These are phyloP conservation scores for Candolleomyces eurysporus DNA, from an alignment of 768 basidiomycete genomes.

Conservation along the genomic window DNA sequence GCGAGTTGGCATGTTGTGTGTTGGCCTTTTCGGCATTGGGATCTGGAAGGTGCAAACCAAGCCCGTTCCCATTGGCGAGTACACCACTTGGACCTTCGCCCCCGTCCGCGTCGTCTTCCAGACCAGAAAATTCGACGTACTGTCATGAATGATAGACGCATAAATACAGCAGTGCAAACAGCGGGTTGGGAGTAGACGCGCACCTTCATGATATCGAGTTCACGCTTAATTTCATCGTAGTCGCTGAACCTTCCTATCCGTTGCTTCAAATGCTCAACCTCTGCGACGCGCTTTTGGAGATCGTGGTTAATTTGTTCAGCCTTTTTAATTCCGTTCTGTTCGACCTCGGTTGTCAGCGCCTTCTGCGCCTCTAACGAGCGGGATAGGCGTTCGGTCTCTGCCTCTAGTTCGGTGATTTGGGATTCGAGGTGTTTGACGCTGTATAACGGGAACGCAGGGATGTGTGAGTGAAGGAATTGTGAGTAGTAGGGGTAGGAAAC, in stretches of 20 bases:
- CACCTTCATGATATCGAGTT: conserved; percentile 98
- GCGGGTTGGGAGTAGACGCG: background rate
- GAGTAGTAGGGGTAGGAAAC: background rate
- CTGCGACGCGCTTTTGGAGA: conserved; percentile 56
- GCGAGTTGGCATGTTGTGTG: conserved; percentile 70
- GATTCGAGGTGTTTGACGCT: conserved; percentile 73
- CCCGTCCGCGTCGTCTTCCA: conserved; percentile 73
- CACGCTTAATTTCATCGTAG: conserved; percentile 97
- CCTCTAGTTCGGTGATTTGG: conserved; percentile 74
- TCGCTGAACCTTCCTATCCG: conserved; percentile 75
- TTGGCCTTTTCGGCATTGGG: conserved; percentile 88
- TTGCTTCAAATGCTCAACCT: conserved; percentile 66
- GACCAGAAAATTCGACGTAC: conserved; percentile 95
- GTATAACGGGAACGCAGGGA: conserved; percentile 4
- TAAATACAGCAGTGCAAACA: background rate
- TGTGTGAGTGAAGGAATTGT: background rate
- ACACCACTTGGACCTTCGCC: conserved; percentile 39
- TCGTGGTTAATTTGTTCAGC: conserved; percentile 62
- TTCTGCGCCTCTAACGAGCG: conserved; percentile 65
- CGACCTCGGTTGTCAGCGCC: conserved; percentile 41
- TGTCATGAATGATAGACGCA: conserved; percentile 24
- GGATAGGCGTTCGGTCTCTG: conserved; percentile 69
- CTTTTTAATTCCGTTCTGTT: conserved; percentile 47
- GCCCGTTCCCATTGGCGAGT: conserved; percentile 36
- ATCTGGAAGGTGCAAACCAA: conserved; percentile 74